Base-by-base conservation (phyloP, 306 rosid genomes). In the Betula pendula region DNA sequence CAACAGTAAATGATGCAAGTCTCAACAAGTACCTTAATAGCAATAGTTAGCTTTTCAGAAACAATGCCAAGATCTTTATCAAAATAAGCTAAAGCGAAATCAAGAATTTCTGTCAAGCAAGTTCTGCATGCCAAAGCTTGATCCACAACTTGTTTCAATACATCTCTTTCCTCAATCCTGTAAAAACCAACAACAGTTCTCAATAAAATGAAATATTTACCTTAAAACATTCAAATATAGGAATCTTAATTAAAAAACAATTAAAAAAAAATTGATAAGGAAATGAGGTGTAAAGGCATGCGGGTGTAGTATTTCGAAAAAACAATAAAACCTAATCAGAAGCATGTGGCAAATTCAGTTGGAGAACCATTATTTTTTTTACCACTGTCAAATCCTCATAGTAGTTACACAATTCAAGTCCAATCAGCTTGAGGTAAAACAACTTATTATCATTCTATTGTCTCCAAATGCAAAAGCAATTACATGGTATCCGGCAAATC, bases 131-230 rank as follows among this genome's bases (percentile, higher is more conserved):
- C 83, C 63, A 78, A 79, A 63, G 96, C 92, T 80, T 87, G 88
- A 85, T 88, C 89, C 69, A 92, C 82, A 65, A 90, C 77, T 77
- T 84, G 85, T 55, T 87, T 76, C 84, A 92, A 82, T 67, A 80
- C 68, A 70, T 88, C 89, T 73, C 74, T 81, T 82, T 95, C 98
- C 82, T 86, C 88, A 81, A 90, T 85, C 85, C 98, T 95, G 91
- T 48, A 83, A 72, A 76, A 68, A 78, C 75, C 70, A 84, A 51
- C 48, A 22, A 27, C 47, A 7, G 25, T 14, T 29, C 65, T 55
- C 50, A 51, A 69, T n/a, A n/a, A 22, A 51, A 76, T 58, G 38
- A 62, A 77, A 50, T 63, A 50, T 17, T 56, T 50, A 65, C 31
- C 2, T 50, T 40, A 22, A 38, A 38, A 63, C 16, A 45, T 47